Conservation (phyloP, 2,329 filamentous ascomycete species). For the Ophiostoma populinum region DNA sequence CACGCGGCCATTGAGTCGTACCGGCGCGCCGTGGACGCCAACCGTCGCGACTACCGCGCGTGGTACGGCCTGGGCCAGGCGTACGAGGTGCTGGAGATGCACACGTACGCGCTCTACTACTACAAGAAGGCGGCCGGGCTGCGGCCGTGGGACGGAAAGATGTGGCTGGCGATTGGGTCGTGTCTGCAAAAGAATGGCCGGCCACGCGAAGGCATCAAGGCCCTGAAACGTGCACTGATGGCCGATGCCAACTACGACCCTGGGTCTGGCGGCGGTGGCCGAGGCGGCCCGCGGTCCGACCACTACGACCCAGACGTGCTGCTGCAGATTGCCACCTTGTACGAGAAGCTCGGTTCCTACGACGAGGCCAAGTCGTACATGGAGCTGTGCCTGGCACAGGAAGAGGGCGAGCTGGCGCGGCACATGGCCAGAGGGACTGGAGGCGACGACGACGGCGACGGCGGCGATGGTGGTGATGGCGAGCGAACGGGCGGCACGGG, state of each 20-base stretch:
- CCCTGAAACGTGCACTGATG: slow-evolving; percentile 78
- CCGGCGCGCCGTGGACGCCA: slow-evolving; percentile 84
- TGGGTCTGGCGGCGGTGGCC: slow-evolving; percentile 23
- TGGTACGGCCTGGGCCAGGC: slow-evolving; percentile 97
- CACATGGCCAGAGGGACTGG: slow-evolving; percentile 11
- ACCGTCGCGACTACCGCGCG: slow-evolving; percentile 87
- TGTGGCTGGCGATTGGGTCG: slow-evolving; percentile 93
- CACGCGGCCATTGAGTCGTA: slow-evolving; percentile 97
- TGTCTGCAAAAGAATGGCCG: slow-evolving; percentile 83
- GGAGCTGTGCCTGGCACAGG: slow-evolving; percentile 87
- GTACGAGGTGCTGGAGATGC: slow-evolving; percentile 96
- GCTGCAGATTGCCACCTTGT: slow-evolving; percentile 76
- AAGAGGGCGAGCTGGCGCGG: slow-evolving; percentile 46
- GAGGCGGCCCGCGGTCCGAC: slow-evolving; percentile 31
- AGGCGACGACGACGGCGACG: slow-evolving; percentile 22
- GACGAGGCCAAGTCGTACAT: slow-evolving; percentile 82
- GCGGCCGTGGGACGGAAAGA: slow-evolving; percentile 91
- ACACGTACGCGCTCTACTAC: slow-evolving; percentile 92
- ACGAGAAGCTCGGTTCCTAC: slow-evolving; percentile 62
- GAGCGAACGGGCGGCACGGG: slow-evolving; percentile 15
- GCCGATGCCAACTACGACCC: slow-evolving; percentile 71
- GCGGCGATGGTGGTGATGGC: slow-evolving; percentile 19
- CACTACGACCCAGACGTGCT: slow-evolving; percentile 81
- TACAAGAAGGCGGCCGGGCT: slow-evolving; percentile 89
- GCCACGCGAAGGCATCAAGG: slow-evolving; percentile 80